A percentile compares a stretch with the other conserved stretches of the same genome.
Conservation (phyloP, 305 asterid genomes). For the Striga hermonthica region DNA sequence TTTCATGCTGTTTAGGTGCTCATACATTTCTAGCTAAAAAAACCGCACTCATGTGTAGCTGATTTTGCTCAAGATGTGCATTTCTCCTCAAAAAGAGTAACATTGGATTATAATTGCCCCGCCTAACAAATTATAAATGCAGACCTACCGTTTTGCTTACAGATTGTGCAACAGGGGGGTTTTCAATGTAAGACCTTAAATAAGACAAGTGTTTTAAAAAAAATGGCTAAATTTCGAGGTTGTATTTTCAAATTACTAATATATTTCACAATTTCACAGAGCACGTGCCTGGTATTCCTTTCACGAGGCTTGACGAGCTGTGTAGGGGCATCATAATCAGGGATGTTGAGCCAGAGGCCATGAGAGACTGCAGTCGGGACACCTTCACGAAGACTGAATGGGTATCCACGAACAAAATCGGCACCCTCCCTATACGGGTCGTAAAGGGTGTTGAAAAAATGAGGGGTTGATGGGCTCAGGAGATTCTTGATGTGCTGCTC, state of each 20-base stretch:
- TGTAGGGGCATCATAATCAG: constrained; percentile 46
- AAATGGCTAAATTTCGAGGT: too few relatives aligned
- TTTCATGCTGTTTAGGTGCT: too few relatives aligned
- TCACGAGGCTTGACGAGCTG: constrained; percentile 50
- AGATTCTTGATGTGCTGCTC: constrained; percentile 48
- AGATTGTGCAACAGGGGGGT: neutral
- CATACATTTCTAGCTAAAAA: too few relatives aligned
- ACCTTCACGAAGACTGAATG: constrained; percentile 49
- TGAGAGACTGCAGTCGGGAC: constrained; percentile 45
- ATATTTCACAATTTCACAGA: neutral
- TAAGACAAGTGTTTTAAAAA: too few relatives aligned
- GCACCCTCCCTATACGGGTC: constrained; percentile 47
- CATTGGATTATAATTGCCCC: too few relatives aligned
- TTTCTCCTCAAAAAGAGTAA: too few relatives aligned
- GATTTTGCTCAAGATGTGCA: too few relatives aligned
- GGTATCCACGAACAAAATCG: constrained; percentile 49
- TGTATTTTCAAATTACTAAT: too few relatives aligned
- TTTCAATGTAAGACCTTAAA: too few relatives aligned
- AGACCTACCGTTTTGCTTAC: neutral
- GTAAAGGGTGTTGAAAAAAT: constrained; percentile 46
- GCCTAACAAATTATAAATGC: too few relatives aligned
- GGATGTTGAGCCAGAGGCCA: constrained; percentile 50
- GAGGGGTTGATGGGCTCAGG: constrained; percentile 42
- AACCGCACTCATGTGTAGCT: too few relatives aligned
- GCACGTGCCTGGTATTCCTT: constrained; percentile 39